Evolutionary conservation across 805 yeast genomes (phyloP), one percentile per base, ranked within the genome.

Genomic region (Candida montana): DNA sequence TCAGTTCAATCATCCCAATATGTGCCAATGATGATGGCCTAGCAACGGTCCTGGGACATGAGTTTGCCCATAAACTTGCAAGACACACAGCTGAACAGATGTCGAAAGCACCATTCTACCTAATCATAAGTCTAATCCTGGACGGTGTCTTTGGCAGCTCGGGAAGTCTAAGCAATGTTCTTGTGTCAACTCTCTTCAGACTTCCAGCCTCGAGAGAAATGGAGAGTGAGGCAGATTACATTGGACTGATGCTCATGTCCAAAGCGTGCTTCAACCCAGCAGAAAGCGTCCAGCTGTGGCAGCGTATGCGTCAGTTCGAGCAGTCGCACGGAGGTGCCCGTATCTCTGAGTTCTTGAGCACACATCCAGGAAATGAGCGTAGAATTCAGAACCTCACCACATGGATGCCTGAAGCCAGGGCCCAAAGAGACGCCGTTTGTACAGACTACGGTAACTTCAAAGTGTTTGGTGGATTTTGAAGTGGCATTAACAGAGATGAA

Each of bases 211-310:
- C 95, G 1, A 71, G 99, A 53, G 87, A 78, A 45, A 88, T 88
- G 96, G 99, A 93, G 62, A 74, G 88, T 1, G 99, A 93, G 61
- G 98, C 99, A 0, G 99, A 93, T 62, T 81, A 82, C 53, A 90
- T 93, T 24, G 99, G 99, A 0, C 67, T 93, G 46, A 83, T 88
- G 79, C 70, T 91, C 50, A 86, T 91, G 96, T 77, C 96, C 2
- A 68, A 79, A 45, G 95, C 95, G 35, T 93, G 99, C 59, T 93
- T 72, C 61, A 67, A 90, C 48, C 89, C 96, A 6, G 64, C 65
- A 15, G 87, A 81, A 50, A 83, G 96, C 0, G 76, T 83, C 1
- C 65, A 64, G 10, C 72, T 93, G 43, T 93, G 99, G 99, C 61
- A 71, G 40, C 71, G 96, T 42, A 90, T 91, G 96, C 61, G 75